Evolutionary conservation across 2,329 filamentous ascomycete species (phyloP).

Genomic region (Epichloe sp.): DNA sequence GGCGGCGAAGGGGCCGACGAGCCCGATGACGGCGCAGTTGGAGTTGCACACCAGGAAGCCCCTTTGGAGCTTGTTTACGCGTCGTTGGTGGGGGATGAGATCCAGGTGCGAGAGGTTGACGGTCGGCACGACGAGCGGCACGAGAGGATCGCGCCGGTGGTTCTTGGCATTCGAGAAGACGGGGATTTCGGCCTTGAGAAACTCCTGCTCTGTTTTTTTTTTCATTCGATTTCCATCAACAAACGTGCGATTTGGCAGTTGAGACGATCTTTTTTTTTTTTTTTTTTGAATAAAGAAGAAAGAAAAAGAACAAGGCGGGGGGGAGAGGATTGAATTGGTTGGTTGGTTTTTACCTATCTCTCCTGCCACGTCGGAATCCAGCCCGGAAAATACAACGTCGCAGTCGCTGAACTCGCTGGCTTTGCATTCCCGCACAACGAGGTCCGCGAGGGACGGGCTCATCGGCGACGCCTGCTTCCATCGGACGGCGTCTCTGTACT

Average conservation of each 20-base stretch:
- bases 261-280: too few species aligned
- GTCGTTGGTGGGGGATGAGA: conserved; percentile 78
- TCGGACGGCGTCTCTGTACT: conserved; percentile 82
- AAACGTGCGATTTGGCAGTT: conserved; percentile 11
- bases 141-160: conserved; percentile 78
- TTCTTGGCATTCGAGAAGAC: conserved; percentile 99
- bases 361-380: conserved; percentile 86
- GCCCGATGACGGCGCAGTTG: conserved; percentile 92
- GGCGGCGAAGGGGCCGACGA: conserved; percentile 83
- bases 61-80: conserved; percentile 57
- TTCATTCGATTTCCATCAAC: background rate
- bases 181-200: conserved; percentile 73
- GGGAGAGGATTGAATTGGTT: too few species aligned
- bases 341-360: conserved; percentile 54
- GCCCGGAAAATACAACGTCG: conserved; percentile 83
- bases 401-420: conserved; percentile 76
- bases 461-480: conserved; percentile 91
- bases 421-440: conserved; percentile 76
- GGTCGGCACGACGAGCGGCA: conserved; percentile 87
- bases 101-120: conserved; percentile 83
- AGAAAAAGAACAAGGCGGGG: background rate
- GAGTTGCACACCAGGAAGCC: conserved; percentile 96
- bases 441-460: conserved; percentile 55
- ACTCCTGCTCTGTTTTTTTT: conserved; percentile 59
- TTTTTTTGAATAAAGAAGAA: background rate